A percentile compares a stretch with the other conserved stretches of the same genome.
Conservation (phyloP, 331 rosid genomes). For the Malus hybrid region DNA sequence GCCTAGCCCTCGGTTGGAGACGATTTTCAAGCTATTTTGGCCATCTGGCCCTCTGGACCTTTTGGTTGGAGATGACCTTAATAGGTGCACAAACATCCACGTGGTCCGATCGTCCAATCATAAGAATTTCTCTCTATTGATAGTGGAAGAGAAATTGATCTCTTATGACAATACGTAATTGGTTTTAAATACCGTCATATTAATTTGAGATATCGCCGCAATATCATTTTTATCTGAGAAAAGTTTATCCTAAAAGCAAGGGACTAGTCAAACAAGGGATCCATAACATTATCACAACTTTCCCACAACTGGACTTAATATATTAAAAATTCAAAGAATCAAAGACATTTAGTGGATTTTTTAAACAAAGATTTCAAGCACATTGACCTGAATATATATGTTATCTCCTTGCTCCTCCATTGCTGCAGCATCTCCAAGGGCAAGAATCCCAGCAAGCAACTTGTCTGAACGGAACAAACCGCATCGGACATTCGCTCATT, state of each 20-base stretch:
- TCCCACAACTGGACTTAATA: background rate
- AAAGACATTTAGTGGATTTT: conserved; percentile 1
- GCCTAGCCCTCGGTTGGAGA: too few species aligned
- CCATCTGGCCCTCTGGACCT: too few species aligned
- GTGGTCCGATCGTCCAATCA: too few species aligned
- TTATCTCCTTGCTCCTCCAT: background rate
- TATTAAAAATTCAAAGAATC: conserved; percentile 6
- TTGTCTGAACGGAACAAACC: background rate
- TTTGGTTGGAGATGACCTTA: too few species aligned
- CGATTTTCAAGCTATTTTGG: fast-evolving
- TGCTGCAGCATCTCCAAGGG: conserved; percentile 3
- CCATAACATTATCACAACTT: background rate
- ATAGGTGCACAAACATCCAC: too few species aligned
- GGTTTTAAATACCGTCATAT: too few species aligned
- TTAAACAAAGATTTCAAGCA: background rate
- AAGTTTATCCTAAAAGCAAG: too few species aligned
- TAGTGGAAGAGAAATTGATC: too few species aligned
- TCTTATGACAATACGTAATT: too few species aligned
- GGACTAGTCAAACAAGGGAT: background rate
- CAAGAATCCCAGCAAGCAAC: conserved; percentile 12
- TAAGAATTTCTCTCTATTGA: too few species aligned
- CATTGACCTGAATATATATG: background rate
- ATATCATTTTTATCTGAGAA: too few species aligned
- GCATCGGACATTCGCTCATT: background rate
- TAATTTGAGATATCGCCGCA: too few species aligned